A percentile compares a stretch with the other conserved stretches of the same genome.
phyloP scores from a whole-genome alignment of 257 asterid species.

The Ilex aquifolium region DNA sequence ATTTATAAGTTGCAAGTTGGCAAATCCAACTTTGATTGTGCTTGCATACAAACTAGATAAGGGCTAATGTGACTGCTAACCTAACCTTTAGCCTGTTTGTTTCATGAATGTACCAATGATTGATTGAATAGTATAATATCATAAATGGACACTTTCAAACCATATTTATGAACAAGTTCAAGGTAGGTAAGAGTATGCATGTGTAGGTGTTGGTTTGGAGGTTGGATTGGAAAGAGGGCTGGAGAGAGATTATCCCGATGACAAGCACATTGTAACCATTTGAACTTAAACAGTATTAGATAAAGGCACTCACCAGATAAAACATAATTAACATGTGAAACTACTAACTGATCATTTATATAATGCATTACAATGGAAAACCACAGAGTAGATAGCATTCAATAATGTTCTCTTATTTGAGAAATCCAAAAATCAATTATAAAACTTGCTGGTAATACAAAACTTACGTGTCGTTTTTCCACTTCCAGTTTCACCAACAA shows the following conservation, averaged over 20 bases:
- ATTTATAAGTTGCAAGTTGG: too few relatives aligned
- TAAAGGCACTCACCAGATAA: too few relatives aligned
- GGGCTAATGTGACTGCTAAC: too few relatives aligned
- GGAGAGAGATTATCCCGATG: too few relatives aligned
- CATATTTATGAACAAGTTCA: too few relatives aligned
- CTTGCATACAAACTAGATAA: background rate
- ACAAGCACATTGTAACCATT: too few relatives aligned
- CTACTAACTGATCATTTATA: background rate
- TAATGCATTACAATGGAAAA: conserved; percentile 2
- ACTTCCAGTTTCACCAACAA: conserved; percentile 98
- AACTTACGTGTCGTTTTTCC: conserved; percentile 98
- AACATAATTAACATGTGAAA: too few relatives aligned
- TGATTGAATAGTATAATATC: background rate
- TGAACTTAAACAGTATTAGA: too few relatives aligned
- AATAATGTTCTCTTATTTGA: conserved; percentile 4
- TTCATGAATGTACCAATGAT: background rate
- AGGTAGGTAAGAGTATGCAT: too few relatives aligned
- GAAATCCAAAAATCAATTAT: background rate
- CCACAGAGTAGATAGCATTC: background rate
- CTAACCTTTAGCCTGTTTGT: background rate
- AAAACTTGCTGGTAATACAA: conserved; percentile 1
- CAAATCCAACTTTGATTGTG: background rate
- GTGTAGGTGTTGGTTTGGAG: too few relatives aligned
- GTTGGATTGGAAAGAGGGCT: too few relatives aligned
- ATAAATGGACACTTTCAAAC: background rate